These are phyloP conservation scores for Penicillium paxilli DNA, from an alignment of 495 filamentous ascomycete genomes.

Conservation along the genomic window DNA sequence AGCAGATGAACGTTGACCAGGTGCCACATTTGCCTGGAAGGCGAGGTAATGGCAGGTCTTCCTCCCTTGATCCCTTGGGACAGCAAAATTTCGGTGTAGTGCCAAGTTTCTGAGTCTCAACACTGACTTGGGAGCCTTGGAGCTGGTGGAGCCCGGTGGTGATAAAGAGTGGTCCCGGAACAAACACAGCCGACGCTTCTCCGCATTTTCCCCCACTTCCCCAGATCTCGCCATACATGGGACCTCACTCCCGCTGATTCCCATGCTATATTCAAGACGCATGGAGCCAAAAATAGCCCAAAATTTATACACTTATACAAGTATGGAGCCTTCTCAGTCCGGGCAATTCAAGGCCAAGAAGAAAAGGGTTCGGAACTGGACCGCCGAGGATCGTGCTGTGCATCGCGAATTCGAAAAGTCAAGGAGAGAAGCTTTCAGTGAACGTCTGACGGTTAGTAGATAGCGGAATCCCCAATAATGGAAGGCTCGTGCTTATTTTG, in stretches of 20 bases:
- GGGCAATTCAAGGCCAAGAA: conserved; percentile 10
- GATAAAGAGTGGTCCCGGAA: background rate
- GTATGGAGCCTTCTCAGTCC: background rate
- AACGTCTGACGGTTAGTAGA: conserved; percentile 10
- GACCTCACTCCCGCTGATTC: background rate
- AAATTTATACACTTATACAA: background rate
- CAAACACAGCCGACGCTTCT: conserved; percentile 3
- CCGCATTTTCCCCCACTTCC: conserved; percentile 17
- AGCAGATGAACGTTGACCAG: too few species aligned
- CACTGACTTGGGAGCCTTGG: background rate
- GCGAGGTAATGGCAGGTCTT: too few species aligned
- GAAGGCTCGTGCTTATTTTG: background rate
- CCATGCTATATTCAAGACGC: background rate
- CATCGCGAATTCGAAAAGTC: conserved; percentile 21
- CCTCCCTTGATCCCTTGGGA: too few species aligned
- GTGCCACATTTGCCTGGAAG: too few species aligned
- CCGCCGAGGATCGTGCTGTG: conserved; percentile 16
- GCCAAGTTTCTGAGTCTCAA: too few species aligned
- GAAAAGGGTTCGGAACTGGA: conserved; percentile 19
- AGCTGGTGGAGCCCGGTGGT: background rate
- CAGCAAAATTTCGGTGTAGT: too few species aligned
- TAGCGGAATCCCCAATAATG: background rate
- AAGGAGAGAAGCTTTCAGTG: conserved; percentile 17
- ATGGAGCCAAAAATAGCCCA: background rate
- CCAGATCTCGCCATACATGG: conserved; percentile 9